Percentiles rank a stretch among this genome's conserved stretches.
These are phyloP conservation scores for Trichoderma breve DNA, from an alignment of 2,329 filamentous ascomycete species.

Conservation along the genomic window DNA sequence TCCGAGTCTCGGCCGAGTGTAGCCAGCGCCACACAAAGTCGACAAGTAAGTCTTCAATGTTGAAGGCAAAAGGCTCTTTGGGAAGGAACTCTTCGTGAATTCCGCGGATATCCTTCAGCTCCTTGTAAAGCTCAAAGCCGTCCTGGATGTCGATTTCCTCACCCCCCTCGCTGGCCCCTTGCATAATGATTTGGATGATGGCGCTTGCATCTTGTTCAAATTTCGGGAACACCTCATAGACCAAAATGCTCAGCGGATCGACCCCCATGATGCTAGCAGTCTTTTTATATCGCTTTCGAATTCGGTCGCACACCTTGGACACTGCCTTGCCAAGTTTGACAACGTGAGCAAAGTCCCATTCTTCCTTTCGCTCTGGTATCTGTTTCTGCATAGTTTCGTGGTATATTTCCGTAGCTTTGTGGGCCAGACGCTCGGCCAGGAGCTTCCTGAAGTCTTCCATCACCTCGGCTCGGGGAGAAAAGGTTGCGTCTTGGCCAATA, in stretches of 20 bases:
- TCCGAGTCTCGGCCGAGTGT: constrained; percentile 71
- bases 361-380: constrained; percentile 74
- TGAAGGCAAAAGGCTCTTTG: constrained; percentile 74
- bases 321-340: constrained; percentile 85
- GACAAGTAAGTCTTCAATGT: constrained; percentile 80
- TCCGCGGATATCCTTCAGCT: constrained; percentile 78
- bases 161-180: constrained; percentile 64
- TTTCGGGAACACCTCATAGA: constrained; percentile 80
- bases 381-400: constrained; percentile 73
- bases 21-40: constrained; percentile 98
- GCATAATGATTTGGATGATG: constrained; percentile 77
- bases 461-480: constrained; percentile 68
- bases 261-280: constrained; percentile 83
- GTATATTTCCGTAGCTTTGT: constrained; percentile 78
- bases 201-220: constrained; percentile 88
- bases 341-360: constrained; percentile 90
- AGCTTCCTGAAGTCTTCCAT: constrained; percentile 69
- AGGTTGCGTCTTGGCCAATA: constrained; percentile 74
- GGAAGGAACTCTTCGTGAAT: constrained; percentile 77
- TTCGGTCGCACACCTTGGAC: constrained; percentile 79
- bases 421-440: constrained; percentile 68
- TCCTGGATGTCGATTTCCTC: constrained; percentile 84
- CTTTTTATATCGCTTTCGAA: constrained; percentile 87
- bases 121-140: constrained; percentile 89
- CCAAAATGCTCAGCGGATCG: constrained; percentile 64